Evolutionary conservation across 305 asterid species (phyloP), one percentile per base, ranked within the genome.

Genomic region (Solanum hybrid): DNA sequence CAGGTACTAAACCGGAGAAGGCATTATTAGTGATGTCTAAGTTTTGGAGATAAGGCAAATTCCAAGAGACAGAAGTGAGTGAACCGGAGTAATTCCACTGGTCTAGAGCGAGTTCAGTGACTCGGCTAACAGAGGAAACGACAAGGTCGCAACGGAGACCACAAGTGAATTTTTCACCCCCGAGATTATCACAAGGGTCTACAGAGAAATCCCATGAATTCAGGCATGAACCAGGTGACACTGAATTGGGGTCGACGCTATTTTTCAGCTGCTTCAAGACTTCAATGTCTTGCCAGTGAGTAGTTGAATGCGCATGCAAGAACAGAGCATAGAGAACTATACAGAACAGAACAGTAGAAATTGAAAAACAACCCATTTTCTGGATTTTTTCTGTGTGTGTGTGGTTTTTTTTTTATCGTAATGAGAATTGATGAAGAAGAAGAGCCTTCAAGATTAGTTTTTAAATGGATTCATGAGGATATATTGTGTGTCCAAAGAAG

Each of bases 71-170:
- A 24, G 95, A 69, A 87, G 89, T 3, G 90, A 96, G 90, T 4
- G 93, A 77, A 34, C 92, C 97, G 57, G 96, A 93, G 94, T 96
- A 96, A 51, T 95, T 95, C 24, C 95, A 93, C 9, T 95, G 92
- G 91, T 96, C 99, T 87, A 96, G 98, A n/a, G 94, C 86, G 89
- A 96, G 92, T 18, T 96, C 99, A 61, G 98, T 93, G 93, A 96
- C 92, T 61, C 97, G 95, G 77, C 91, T 84, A 71, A 89, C 8
- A 67, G 91, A 86, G 22, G 86, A 69, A 8, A 46, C 28, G 1
- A 93, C 93, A 89, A 89, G 89, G 89, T 94, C 97, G 93, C 98
- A 96, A n/a, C 98, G 95, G 90, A 96, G 77, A 80, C 99, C 99
- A 89, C 99, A 96, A 33, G 97, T 94, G 96, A 96, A 96, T 75